Base-by-base conservation (phyloP, 2,329 filamentous ascomycete genomes). In the Exophiala xenobiotica region DNA sequence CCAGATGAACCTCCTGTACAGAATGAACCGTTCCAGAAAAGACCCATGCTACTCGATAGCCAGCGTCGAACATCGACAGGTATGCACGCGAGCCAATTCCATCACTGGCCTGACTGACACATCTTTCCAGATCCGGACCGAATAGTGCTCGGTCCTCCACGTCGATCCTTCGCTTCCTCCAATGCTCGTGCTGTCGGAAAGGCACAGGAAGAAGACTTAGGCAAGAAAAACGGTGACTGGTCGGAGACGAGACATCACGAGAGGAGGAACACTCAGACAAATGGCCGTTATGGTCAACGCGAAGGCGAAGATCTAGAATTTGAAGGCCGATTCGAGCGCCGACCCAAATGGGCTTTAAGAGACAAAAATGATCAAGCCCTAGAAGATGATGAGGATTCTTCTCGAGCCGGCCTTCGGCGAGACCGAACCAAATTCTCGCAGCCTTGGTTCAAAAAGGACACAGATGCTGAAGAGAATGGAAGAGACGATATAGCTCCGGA, bases 121-220 rank as follows among this genome's bases (percentile, higher is more conserved):
- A 61, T 46, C 57, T 31, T 63, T 56, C 65, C 67, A 72, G 60
- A 70, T 66, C 58, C 81, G 63, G 91, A 95, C 63, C 90, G 95
- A 58, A 87, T 95, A 51, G 80, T 93, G 52, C 86, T 96, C 51
- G 90, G 88, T 11, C 90, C 90, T 16, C 88, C 90, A 1, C 88
- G 88, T 68, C 88, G 83, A 40, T 82, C 83, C 38, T 96, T 96
- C 69, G 82, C 88, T 46, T 95, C 90, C 18, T 88, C 87, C 52
- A 75, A 80, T 24, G 70, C 76, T 46, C 78, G 81, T 54, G 67
- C 70, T 46, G 62, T 67, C 57, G 69, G 70, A 27, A 79, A 79
- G 65, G 29, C 20, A n/a, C 49, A 49, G 31, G 55, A 58, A 39
- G 42, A 16, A 51, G 49, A 38, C 46, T 50, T 20, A 47, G 54